phyloP scores from a whole-genome alignment of 345 rosid species.

The Draba incana region DNA sequence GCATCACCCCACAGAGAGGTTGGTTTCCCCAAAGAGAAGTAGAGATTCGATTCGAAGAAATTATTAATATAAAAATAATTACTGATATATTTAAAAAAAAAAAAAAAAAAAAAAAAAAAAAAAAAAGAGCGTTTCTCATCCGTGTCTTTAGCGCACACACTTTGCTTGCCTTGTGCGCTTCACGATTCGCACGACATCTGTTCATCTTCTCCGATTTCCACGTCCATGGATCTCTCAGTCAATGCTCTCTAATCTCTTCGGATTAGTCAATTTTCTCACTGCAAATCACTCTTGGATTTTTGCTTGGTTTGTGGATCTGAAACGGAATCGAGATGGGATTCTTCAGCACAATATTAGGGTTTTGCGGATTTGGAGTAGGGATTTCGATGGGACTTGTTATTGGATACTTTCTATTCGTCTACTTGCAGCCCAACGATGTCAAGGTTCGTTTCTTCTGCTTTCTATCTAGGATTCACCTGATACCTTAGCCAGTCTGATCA shows the following conservation, averaged over 20 bases:
- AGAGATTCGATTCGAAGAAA: neutral
- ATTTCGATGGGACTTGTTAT: conserved; percentile 68
- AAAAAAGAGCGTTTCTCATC: neutral
- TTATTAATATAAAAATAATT: neutral
- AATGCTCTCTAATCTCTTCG: conserved; percentile 3
- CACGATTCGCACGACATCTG: conserved; percentile 39
- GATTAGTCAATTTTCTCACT: conserved; percentile 15
- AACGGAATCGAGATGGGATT: conserved; percentile 59
- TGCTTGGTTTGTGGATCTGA: conserved; percentile 13
- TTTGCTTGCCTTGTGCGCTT: conserved; percentile 25
- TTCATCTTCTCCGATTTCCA: conserved; percentile 29
- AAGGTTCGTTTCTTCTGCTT: conserved; percentile 44
- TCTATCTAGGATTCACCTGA: neutral
- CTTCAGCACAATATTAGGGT: conserved; percentile 68
- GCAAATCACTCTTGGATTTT: too few relatives aligned
- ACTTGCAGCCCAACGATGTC: conserved; percentile 71
- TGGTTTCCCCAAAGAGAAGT: conserved; percentile 3
- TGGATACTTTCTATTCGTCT: conserved; percentile 83
- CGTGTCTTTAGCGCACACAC: conserved; percentile 22
- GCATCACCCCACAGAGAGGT: neutral
- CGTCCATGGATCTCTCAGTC: conserved; percentile 39
- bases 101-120: neutral
- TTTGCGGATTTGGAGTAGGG: conserved; percentile 90
- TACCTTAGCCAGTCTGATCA: too few relatives aligned
- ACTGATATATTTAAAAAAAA: neutral